A percentile compares a stretch with the other conserved stretches of the same genome.
These are phyloP conservation scores for Tagetes erecta DNA, from an alignment of 129 eudicot genomes.

Conservation along the genomic window DNA sequence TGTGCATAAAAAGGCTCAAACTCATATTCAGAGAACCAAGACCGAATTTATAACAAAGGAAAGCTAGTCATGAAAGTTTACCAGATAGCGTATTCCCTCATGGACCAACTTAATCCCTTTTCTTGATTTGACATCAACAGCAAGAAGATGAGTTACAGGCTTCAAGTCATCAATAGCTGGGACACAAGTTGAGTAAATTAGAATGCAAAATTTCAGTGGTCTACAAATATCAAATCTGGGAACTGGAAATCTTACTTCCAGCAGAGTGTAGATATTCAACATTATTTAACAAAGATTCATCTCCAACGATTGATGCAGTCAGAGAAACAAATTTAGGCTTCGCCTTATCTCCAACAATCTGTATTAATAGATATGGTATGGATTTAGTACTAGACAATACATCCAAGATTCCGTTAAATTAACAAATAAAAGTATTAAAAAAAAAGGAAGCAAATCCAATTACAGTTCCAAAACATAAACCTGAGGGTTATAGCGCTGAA, in stretches of 20 bases:
- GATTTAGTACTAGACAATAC: slow-evolving; percentile 14
- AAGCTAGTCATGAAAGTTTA: slow-evolving; percentile 25
- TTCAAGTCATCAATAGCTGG: slow-evolving; percentile 87
- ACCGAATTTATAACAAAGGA: not conserved
- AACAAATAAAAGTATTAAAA: not conserved
- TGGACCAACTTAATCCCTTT: slow-evolving; percentile 80
- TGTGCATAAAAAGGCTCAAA: not conserved
- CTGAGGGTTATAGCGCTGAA: slow-evolving; percentile 89
- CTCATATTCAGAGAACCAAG: not conserved
- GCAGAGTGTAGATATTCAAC: slow-evolving; percentile 72
- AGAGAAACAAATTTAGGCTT: slow-evolving; percentile 78
- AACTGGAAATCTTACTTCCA: slow-evolving; percentile 62
- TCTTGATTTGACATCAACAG: slow-evolving; percentile 66
- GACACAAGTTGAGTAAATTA: slow-evolving; percentile 20
- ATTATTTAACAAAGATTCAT: slow-evolving; percentile 64
- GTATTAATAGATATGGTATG: slow-evolving; percentile 17
- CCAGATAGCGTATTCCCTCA: slow-evolving; percentile 94
- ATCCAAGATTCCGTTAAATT: not conserved
- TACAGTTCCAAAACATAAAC: slow-evolving; percentile 34
- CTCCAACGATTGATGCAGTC: slow-evolving; percentile 58
- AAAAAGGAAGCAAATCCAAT: not conserved
- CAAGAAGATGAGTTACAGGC: slow-evolving; percentile 92
- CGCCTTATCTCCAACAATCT: slow-evolving; percentile 77
- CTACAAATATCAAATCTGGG: slow-evolving; percentile 1
- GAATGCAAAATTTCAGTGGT: slow-evolving; percentile 3